These are phyloP conservation scores for Lonicera japonica DNA, from an alignment of 129 eudicot genomes.

Conservation along the genomic window DNA sequence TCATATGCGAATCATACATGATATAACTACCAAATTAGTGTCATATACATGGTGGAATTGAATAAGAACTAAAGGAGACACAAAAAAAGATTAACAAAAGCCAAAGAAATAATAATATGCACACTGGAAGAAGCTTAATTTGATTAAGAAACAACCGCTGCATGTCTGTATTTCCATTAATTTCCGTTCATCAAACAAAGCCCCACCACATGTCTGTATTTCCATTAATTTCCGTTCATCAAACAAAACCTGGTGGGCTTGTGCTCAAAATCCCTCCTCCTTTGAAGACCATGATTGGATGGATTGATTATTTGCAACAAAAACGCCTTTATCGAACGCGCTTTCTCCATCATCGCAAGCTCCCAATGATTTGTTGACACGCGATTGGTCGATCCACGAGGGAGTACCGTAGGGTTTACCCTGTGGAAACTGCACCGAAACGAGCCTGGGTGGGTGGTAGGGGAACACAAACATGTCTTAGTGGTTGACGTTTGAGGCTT, in stretches of 20 bases:
- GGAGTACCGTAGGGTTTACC: constrained; percentile 13
- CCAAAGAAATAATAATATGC: neutral
- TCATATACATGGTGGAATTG: too few relatives aligned
- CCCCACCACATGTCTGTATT: too few relatives aligned
- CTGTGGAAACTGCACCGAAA: constrained; percentile 51
- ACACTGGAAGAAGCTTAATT: neutral
- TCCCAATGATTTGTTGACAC: too few relatives aligned
- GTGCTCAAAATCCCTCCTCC: constrained; percentile 39
- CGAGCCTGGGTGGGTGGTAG: constrained; percentile 32
- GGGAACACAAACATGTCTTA: too few relatives aligned
- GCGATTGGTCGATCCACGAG: constrained; percentile 11
- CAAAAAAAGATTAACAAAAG: neutral
- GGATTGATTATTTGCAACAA: constrained; percentile 32
- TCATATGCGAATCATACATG: too few relatives aligned
- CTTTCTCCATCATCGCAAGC: constrained; percentile 18
- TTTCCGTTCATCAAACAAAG: constrained; percentile 33
- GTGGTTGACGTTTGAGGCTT: too few relatives aligned
- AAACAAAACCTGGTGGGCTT: constrained; percentile 45
- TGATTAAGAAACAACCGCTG: constrained; percentile 29
- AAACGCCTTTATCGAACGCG: constrained; percentile 30
- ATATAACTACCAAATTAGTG: too few relatives aligned
- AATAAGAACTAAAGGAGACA: too few relatives aligned
- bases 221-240: constrained; percentile 27
- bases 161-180: neutral
- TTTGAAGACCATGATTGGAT: constrained; percentile 35